Evolutionary conservation across 2,329 filamentous ascomycete species (phyloP).

Genomic region (Venturia pyrina): DNA sequence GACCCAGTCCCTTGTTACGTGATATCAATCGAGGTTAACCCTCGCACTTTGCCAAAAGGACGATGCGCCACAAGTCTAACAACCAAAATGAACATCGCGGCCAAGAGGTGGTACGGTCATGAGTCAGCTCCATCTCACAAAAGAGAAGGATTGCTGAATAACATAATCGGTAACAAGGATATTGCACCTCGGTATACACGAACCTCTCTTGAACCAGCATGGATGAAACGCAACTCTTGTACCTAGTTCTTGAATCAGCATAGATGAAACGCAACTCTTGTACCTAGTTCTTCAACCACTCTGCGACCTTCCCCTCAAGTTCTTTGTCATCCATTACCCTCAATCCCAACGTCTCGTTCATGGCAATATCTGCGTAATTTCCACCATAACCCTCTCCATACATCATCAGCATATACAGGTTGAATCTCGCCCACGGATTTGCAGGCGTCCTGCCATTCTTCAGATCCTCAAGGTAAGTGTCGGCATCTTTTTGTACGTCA

Average conservation of each 20-base stretch:
- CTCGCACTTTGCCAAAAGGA: neutral
- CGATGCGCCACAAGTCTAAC: neutral
- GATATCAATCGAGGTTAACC: neutral
- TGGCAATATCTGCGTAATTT: neutral
- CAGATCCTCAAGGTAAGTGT: neutral
- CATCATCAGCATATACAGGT: constrained; percentile 1
- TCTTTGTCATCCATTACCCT: neutral
- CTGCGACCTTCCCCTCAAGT: neutral
- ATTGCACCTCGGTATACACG: neutral
- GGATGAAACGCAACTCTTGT: too few relatives aligned
- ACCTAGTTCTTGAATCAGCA: too few relatives aligned
- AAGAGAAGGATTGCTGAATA: neutral
- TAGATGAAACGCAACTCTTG: too few relatives aligned
- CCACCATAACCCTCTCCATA: constrained; percentile 5
- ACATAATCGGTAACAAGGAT: neutral
- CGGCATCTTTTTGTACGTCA: neutral
- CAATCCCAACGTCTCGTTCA: constrained; percentile 8
- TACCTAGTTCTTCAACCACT: constrained; percentile 2
- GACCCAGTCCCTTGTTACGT: neutral
- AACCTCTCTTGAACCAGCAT: too few relatives aligned
- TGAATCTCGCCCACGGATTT: neutral
- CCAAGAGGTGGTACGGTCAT: neutral
- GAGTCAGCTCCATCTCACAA: neutral
- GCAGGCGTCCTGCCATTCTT: neutral
- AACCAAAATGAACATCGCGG: neutral